These are phyloP conservation scores for Phoma sp. DNA, from an alignment of 2,329 filamentous ascomycete species.

Conservation along the genomic window DNA sequence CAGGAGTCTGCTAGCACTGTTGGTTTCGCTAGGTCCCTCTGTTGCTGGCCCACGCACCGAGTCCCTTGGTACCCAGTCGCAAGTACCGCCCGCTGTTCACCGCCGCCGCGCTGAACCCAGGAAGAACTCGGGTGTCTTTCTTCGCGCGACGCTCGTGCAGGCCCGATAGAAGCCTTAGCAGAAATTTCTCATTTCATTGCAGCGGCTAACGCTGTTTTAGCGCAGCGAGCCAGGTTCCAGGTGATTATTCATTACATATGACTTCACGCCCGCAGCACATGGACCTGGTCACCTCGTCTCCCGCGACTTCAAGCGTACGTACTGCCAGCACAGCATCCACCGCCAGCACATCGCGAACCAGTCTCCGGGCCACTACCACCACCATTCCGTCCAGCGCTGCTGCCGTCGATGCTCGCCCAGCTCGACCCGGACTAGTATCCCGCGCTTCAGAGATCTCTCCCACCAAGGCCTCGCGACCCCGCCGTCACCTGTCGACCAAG, in stretches of 20 bases:
- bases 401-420: constrained; percentile 37
- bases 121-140: constrained; percentile 38
- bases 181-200: constrained; percentile 43
- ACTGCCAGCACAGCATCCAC: constrained; percentile 15
- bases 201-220: constrained; percentile 39
- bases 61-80: constrained; percentile 22
- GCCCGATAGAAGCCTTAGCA: constrained; percentile 42
- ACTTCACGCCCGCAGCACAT: constrained; percentile 38
- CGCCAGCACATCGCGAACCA: constrained; percentile 26
- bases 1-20: constrained; percentile 6
- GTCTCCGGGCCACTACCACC: constrained; percentile 21
- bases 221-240: constrained; percentile 34
- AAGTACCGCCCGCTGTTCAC: constrained; percentile 34
- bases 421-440: constrained; percentile 41
- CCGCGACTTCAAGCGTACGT: constrained; percentile 18
- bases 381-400: constrained; percentile 27
- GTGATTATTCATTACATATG: constrained; percentile 40
- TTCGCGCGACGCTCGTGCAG: constrained; percentile 29
- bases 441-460: constrained; percentile 38
- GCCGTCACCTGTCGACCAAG: constrained; percentile 45
- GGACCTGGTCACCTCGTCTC: constrained; percentile 27
- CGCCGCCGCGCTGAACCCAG: constrained; percentile 28
- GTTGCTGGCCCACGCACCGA: constrained; percentile 11
- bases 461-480: constrained; percentile 37
- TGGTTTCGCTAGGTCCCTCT: constrained; percentile 11